Evolutionary conservation across 108 stramenopile genomes (phyloP), one percentile per base, ranked within the genome.

Genomic region (Thalassiosira profunda): DNA sequence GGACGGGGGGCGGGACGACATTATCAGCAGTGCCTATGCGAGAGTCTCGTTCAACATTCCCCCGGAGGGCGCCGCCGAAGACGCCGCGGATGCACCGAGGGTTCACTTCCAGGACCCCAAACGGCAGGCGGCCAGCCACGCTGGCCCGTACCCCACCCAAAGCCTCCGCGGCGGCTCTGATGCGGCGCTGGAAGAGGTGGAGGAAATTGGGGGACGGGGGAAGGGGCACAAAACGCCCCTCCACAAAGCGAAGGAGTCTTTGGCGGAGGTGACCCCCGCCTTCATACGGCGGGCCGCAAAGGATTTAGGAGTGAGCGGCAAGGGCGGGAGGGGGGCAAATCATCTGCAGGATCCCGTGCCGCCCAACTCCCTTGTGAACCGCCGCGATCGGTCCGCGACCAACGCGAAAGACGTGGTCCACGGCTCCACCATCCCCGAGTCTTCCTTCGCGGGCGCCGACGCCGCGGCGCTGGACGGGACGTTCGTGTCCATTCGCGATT

Each of bases 401-500:
- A 4, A 10, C 36, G 57, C 28, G 24, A 23, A 5, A 25, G 40
- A 58, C 26, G 14, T 47, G 5, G 31, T 15, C 20, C 11, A 33
- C 56, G 33, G 43, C 58, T 34, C 38, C 17, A n/a, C 35, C 26
- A 37, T 31, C 24, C 45, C 57, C 14, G 59, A 71, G 29, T 36
- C 58, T 4, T 77, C 76, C 11, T 77, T 77, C 52, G 61, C 55
- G 10, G 76, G 76, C 42, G 76, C 76, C 9, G 67, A 77, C 30
- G 76, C 76, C n/a, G 63, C 67, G 5, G 76, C 67, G 3, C 52
- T 77, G 17, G 67, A 77, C 41, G 54, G 60, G 9, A 77, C 76
- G 24, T 77, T 77, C 58, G 67, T 69, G 7, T 77, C 76, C 2
- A 77, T 77, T 29, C 54, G 76, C 49, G 76, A 77, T 41, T 63